Base-by-base conservation (phyloP, 371 early-diverging fungal genomes). In the Lichtheimia ramosa region DNA sequence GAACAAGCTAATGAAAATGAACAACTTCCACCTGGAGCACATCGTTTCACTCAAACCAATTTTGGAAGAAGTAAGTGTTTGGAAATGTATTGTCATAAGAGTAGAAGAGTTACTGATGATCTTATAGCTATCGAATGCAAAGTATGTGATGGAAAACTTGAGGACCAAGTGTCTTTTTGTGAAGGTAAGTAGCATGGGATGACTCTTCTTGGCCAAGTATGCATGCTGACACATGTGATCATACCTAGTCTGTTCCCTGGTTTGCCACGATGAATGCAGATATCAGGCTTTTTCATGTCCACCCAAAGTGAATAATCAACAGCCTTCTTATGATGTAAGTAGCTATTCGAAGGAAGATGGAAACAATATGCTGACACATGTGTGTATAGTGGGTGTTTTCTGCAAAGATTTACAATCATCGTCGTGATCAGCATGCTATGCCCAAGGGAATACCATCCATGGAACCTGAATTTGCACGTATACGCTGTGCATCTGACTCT, bases 251-350 rank as follows among this genome's bases (percentile, higher is more conserved):
- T 77, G 81, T 56, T 69, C 69, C 12, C 58, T 80, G 4, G 62
- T 77, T 27, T 80, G 81, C 21, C 72, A 72, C 23, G 60, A 72
- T 16, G 57, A 63, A n/a, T 72, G 72, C 21, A 68, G 63, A 43
- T 28, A 53, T 5, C 41, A 55, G 21, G 64, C 72, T 3, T 68
- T 66, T 28, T 62, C 65, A n/a, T 72, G 72, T 18, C 65, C 66
- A 15, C 63, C 69, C 43, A 68, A 68, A 54, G 65, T 69, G 27
- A 73, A 69, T 41, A 63, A 69, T 24, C 66, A 66, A 42, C 73
- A 66, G 24, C 69, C 69, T 5, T 69, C 73, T 4, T 72, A 72
- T 41, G 73, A 72, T 59, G 73, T 72, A 64, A 68, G 69, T 49
- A 28, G n/a, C 34, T 51, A 15, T 24, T 6, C 18, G 10, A 1